These are phyloP conservation scores for Aspergillus uvarum DNA, from an alignment of 2,329 filamentous ascomycete species.

Conservation along the genomic window DNA sequence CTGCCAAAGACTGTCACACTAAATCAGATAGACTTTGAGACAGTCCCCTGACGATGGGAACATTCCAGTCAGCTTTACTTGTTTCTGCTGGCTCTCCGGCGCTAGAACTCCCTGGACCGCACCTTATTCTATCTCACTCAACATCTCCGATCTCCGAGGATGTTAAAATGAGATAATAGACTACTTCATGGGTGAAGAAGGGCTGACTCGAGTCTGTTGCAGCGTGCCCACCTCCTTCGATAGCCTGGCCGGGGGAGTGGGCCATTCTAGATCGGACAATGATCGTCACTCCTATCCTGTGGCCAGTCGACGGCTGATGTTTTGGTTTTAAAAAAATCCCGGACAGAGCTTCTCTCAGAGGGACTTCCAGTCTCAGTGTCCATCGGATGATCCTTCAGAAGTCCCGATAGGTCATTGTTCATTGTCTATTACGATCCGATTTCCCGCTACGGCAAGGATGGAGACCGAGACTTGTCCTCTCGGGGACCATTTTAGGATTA, in stretches of 20 bases:
- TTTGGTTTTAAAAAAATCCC: background rate
- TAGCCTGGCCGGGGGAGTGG: background rate
- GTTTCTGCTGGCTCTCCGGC: background rate
- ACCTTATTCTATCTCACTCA: constrained; percentile 5
- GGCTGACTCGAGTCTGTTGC: background rate
- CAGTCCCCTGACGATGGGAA: background rate
- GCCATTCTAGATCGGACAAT: constrained; percentile 3
- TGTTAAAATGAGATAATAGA: background rate
- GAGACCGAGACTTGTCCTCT: background rate
- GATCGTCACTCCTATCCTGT: background rate
- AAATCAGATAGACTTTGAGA: background rate
- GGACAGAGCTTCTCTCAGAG: background rate
- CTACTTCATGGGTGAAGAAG: background rate
- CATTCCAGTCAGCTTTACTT: background rate
- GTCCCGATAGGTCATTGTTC: background rate
- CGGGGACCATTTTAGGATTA: background rate
- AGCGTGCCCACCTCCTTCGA: background rate
- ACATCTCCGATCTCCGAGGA: background rate
- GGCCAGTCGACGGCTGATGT: background rate
- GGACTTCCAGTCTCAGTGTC: background rate
- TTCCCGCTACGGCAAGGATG: background rate
- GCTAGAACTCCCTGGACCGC: background rate
- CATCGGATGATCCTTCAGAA: background rate
- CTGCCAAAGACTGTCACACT: background rate
- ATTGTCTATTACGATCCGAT: background rate